Evolutionary conservation across 2,329 filamentous ascomycete species (phyloP).

Genomic region (Fusarium proliferatum): DNA sequence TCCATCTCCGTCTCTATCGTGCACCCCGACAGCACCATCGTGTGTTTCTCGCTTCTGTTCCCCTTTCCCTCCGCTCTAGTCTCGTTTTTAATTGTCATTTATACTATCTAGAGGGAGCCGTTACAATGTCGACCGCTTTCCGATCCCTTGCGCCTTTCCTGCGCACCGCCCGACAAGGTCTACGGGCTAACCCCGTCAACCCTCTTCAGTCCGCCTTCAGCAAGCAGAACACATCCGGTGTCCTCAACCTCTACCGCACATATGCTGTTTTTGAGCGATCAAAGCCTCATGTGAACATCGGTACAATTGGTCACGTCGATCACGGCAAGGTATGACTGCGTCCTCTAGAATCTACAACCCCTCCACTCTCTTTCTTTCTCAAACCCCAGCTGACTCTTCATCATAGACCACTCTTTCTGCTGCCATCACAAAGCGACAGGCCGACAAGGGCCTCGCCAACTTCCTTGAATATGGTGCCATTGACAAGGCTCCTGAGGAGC

Average conservation of each 20-base stretch:
- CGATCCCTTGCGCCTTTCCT: conserved; percentile 82
- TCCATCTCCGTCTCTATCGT: conserved; percentile 1
- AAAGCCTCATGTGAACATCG: conserved; percentile 99
- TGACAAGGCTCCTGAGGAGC: conserved; percentile 98
- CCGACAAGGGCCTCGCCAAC: conserved; percentile 91
- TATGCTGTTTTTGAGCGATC: conserved; percentile 83
- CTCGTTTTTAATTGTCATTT: conserved; percentile 43
- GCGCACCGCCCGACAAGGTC: conserved; percentile 81
- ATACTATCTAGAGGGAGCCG: conserved; percentile 36
- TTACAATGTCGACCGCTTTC: conserved; percentile 83
- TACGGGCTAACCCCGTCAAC: conserved; percentile 76
- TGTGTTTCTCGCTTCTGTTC: conserved; percentile 32
- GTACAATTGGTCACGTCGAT: conserved; percentile 99
- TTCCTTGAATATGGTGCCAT: conserved; percentile 98
- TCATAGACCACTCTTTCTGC: conserved; percentile 93
- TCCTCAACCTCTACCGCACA: conserved; percentile 73
- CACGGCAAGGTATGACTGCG: conserved; percentile 85
- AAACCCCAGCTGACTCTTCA: conserved; percentile 33
- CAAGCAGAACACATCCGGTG: conserved; percentile 70
- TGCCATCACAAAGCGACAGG: conserved; percentile 97
- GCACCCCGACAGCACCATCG: conserved; percentile 34
- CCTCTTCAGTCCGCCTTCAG: conserved; percentile 79
- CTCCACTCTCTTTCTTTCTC: background rate
- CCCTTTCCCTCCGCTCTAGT: conserved; percentile 26
- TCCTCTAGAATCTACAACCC: background rate